Evolutionary conservation across 345 rosid genomes (phyloP).

Genomic region (Capsella bursapastoris): DNA sequence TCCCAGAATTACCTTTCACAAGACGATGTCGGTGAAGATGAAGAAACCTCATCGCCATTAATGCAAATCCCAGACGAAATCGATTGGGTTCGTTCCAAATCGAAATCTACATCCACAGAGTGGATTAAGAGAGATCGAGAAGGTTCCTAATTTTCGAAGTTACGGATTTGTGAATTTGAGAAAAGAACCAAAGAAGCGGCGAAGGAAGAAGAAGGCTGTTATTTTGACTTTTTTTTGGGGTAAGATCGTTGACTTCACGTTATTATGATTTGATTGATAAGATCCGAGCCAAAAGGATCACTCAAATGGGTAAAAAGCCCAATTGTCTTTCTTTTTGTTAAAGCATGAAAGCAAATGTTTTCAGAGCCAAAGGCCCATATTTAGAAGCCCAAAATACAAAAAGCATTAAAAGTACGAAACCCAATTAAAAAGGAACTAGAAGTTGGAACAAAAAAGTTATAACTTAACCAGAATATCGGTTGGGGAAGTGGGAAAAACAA

Average conservation of each 20-base stretch:
- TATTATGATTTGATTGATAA: not conserved
- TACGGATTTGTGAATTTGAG: not conserved
- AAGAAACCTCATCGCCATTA: slow-evolving; percentile 28
- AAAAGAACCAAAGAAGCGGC: not conserved
- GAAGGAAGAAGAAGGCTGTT: not conserved
- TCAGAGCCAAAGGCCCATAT: too few species aligned
- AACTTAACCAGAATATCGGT: too few species aligned
- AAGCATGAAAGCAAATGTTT: too few species aligned
- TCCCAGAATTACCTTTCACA: slow-evolving; percentile 17
- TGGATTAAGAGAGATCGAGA: not conserved
- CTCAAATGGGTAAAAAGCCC: slow-evolving; percentile 1
- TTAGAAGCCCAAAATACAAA: too few species aligned
- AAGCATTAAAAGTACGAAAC: too few species aligned
- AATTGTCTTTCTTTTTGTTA: not conserved
- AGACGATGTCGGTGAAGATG: slow-evolving; percentile 19
- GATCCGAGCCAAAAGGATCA: not conserved
- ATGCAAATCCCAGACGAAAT: not conserved
- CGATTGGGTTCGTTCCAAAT: slow-evolving; percentile 3
- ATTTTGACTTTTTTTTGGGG: not conserved
- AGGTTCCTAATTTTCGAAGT: not conserved
- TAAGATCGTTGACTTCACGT: not conserved
- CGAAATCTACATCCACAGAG: not conserved
- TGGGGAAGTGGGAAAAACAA: too few species aligned
- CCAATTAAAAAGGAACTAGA: too few species aligned
- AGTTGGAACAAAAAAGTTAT: too few species aligned